phyloP scores from a whole-genome alignment of 441 rosid genomes.

The Raphanus hybrid region DNA sequence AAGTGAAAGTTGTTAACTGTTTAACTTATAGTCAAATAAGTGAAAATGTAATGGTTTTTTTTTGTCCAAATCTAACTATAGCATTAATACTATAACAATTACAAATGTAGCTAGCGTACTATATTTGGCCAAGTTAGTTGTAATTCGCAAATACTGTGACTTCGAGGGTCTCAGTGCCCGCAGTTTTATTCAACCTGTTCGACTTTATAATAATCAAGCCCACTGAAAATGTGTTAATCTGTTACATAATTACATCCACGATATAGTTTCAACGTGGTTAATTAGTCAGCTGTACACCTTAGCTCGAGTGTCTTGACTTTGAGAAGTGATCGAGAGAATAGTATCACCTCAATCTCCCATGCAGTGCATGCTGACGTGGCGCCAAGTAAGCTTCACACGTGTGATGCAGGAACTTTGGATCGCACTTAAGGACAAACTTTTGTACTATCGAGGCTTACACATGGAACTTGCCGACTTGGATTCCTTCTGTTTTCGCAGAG shows the following conservation, averaged over 20 bases:
- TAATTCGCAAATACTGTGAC: background rate
- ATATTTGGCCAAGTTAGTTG: background rate
- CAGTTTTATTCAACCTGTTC: background rate
- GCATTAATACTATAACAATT: background rate
- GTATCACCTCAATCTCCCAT: no score
- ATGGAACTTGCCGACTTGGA: no score
- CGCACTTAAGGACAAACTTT: no score
- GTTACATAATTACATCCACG: background rate
- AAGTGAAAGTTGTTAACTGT: no score
- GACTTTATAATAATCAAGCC: background rate
- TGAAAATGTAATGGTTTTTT: slow-evolving; percentile 1
- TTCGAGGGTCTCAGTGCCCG: background rate
- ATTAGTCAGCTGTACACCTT: background rate
- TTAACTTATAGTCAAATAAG: no score
- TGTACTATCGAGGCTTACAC: no score
- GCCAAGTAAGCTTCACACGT: no score
- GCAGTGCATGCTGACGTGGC: no score
- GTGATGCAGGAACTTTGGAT: no score
- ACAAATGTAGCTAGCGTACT: background rate
- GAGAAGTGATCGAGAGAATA: slow-evolving; percentile 9
- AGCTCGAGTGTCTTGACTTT: background rate
- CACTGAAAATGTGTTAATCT: background rate
- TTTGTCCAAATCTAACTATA: background rate
- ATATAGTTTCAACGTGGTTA: background rate
- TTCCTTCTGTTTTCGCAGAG: no score